phyloP scores from a whole-genome alignment of 768 basidiomycete species.

The Panus rudis region DNA sequence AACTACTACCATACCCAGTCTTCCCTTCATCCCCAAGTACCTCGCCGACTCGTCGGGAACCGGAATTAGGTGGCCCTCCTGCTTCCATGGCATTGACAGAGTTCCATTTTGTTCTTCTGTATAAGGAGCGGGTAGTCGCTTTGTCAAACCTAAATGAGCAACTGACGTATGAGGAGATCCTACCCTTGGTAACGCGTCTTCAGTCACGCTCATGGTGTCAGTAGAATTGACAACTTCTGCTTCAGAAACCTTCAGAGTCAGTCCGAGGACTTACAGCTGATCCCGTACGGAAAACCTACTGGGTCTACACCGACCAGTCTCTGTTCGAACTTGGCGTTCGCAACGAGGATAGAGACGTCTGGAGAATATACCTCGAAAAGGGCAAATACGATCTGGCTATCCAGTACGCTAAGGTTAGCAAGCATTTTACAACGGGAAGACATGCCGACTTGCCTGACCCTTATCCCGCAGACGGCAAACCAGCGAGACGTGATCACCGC shows the following conservation, averaged over 20 bases:
- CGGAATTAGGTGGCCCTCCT: slow-evolving; percentile 40
- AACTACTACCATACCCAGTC: slow-evolving; percentile 72
- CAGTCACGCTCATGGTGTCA: neutral
- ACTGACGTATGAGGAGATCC: slow-evolving; percentile 72
- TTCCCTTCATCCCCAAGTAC: slow-evolving; percentile 26
- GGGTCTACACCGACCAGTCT: slow-evolving; percentile 87
- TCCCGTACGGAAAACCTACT: slow-evolving; percentile 83
- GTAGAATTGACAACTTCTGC: neutral
- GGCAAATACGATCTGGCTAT: slow-evolving; percentile 74
- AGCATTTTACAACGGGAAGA: neutral
- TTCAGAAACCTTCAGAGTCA: slow-evolving; percentile 67
- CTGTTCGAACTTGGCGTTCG: slow-evolving; percentile 80
- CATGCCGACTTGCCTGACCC: neutral
- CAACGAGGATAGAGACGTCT: slow-evolving; percentile 92
- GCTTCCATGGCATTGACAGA: slow-evolving; percentile 79
- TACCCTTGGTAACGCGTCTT: slow-evolving; percentile 55
- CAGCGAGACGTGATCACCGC: slow-evolving; percentile 83
- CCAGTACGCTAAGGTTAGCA: slow-evolving; percentile 67
- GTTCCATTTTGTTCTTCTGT: slow-evolving; percentile 87
- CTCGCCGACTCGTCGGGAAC: slow-evolving; percentile 19
- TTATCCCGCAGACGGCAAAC: slow-evolving; percentile 54
- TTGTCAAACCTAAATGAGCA: slow-evolving; percentile 77
- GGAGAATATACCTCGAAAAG: slow-evolving; percentile 83
- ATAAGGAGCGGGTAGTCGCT: slow-evolving; percentile 68
- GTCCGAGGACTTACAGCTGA: slow-evolving; percentile 77